A percentile compares a stretch with the other conserved stretches of the same genome.
Conservation (phyloP, 768 basidiomycete species). For the Mycena sanguinolenta region DNA sequence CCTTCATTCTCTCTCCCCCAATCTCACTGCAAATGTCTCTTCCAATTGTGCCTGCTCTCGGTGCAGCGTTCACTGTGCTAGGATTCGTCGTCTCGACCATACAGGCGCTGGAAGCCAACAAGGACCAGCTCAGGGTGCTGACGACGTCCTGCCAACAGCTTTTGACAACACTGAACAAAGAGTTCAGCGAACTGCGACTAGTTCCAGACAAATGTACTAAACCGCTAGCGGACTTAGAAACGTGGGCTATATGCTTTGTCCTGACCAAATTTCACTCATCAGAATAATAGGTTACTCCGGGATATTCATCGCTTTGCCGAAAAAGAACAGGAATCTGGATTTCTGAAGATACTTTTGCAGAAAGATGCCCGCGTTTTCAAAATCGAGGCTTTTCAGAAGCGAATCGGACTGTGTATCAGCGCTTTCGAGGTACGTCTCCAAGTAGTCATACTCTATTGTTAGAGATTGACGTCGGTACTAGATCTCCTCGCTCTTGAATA, state of each 20-base stretch:
- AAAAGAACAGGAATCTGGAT: neutral
- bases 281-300: neutral
- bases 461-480: neutral
- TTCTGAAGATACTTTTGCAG: slow-evolving; percentile 13
- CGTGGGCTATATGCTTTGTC: neutral
- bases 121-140: slow-evolving; percentile 14
- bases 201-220: neutral
- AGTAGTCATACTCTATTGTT: too few relatives aligned
- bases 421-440: slow-evolving; percentile 8
- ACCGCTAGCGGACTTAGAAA: slow-evolving; percentile 11
- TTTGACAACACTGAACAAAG: slow-evolving; percentile 19
- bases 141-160: slow-evolving; percentile 1
- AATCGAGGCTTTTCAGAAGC: slow-evolving; percentile 11
- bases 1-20: too few relatives aligned
- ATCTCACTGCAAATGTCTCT: too few relatives aligned
- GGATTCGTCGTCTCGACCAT: slow-evolving; percentile 8
- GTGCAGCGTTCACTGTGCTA: neutral
- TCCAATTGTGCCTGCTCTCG: neutral
- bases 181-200: slow-evolving; percentile 9
- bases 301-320: slow-evolving; percentile 23
- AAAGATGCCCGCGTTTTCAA: neutral
- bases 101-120: neutral
- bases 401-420: neutral
- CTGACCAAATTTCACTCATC: too few relatives aligned
- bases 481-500: slow-evolving; percentile 25